Percentiles rank a stretch among this genome's conserved stretches.
phyloP scores from a whole-genome alignment of 1,139 yeast genomes.

The Scheffersomyces segobiensis region DNA sequence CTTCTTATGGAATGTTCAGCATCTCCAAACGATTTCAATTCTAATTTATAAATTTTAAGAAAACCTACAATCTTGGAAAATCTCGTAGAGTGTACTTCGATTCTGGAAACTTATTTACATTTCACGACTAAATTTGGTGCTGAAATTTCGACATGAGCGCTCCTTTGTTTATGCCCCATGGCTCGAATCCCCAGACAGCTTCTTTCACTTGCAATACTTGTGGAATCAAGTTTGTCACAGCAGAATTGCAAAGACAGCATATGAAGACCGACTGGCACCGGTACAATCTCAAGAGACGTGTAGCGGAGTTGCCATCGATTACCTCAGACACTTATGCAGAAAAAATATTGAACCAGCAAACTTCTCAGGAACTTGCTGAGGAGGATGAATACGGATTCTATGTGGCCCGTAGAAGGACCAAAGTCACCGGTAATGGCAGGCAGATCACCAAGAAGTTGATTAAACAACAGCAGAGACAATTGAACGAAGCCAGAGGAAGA shows the following conservation, averaged over 20 bases:
- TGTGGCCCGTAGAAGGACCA: conserved; percentile 31
- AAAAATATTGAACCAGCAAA: conserved; percentile 49
- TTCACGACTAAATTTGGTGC: not conserved
- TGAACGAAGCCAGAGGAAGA: conserved; percentile 9
- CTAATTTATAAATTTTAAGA: not conserved
- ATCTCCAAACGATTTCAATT: not conserved
- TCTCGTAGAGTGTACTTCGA: not conserved
- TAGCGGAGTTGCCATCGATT: conserved; percentile 80
- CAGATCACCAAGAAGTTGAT: conserved; percentile 23
- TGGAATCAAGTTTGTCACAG: conserved; percentile 69
- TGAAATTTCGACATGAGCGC: not conserved
- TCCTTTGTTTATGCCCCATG: conserved; percentile 27
- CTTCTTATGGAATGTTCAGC: not conserved
- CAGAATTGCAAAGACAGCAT: conserved; percentile 82
- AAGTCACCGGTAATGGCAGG: conserved; percentile 17
- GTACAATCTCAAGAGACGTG: conserved; percentile 87
- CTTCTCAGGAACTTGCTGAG: conserved; percentile 32
- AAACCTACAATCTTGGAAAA: not conserved
- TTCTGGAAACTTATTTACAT: not conserved
- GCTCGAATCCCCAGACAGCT: conserved; percentile 35
- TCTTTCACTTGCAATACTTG: conserved; percentile 86
- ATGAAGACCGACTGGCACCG: conserved; percentile 98
- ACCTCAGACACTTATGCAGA: conserved; percentile 81
- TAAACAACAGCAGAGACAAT: conserved; percentile 13
- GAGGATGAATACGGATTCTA: conserved; percentile 71